Conservation (phyloP, 1,139 yeast genomes). For the Debaryomyces psychrophilus region DNA sequence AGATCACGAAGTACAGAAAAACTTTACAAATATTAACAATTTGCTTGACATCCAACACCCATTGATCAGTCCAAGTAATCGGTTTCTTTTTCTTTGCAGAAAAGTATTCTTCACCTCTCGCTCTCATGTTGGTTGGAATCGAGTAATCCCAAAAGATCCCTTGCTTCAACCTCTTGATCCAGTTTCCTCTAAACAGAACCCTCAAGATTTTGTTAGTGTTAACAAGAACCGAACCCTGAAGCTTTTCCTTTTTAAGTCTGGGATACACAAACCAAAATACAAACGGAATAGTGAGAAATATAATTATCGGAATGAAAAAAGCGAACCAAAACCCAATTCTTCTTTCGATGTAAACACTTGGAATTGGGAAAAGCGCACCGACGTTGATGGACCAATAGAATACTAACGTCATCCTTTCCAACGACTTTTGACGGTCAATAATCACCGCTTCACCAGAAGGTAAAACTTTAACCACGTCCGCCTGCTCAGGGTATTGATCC, state of each 20-base stretch:
- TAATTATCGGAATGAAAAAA: conserved; percentile 57
- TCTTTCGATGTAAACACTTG: conserved; percentile 74
- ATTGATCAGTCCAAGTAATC: conserved; percentile 55
- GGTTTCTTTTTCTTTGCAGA: conserved; percentile 31
- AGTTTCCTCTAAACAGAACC: conserved; percentile 44
- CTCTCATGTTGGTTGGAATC: conserved; percentile 51
- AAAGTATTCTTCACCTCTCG: conserved; percentile 42
- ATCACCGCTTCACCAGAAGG: conserved; percentile 69
- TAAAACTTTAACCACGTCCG: conserved; percentile 60
- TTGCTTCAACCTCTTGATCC: conserved; percentile 37
- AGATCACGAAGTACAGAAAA: conserved; percentile 64
- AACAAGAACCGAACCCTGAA: conserved; percentile 52
- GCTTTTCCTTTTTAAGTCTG: conserved; percentile 40
- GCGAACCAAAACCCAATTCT: conserved; percentile 80
- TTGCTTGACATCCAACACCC: conserved; percentile 62
- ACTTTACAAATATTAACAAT: conserved; percentile 64
- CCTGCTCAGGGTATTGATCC: conserved; percentile 56
- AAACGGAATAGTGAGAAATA: conserved; percentile 53
- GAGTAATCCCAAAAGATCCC: conserved; percentile 59
- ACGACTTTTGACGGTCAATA: conserved; percentile 69
- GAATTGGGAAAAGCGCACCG: conserved; percentile 78
- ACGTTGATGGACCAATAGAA: conserved; percentile 82
- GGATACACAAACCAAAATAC: conserved; percentile 44
- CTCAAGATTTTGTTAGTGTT: conserved; percentile 44
- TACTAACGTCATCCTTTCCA: conserved; percentile 73